Evolutionary conservation across 805 yeast species (phyloP).

Genomic region (Cyberlindnera misumaiensis): DNA sequence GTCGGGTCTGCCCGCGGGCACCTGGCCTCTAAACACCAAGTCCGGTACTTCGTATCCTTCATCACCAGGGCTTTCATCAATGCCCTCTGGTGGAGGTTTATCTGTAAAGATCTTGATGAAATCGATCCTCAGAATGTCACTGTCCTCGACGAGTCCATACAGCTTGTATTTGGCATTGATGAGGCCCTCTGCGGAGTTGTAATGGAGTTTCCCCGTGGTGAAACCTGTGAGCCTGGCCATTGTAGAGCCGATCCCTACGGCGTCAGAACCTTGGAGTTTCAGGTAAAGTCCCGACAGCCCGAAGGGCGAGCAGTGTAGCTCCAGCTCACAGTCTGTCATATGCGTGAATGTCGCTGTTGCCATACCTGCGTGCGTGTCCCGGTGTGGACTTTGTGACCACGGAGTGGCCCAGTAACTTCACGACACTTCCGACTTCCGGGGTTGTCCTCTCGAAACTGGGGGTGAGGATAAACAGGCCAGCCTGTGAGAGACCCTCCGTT

Average conservation of each 20-base stretch:
- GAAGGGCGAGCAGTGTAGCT: constrained; percentile 51
- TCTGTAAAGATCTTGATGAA: constrained; percentile 38
- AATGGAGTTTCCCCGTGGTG: constrained; percentile 41
- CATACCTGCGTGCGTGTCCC: no score
- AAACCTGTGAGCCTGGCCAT: constrained; percentile 51
- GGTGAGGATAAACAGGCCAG: no score
- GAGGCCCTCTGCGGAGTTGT: constrained; percentile 41
- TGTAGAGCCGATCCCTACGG: constrained; percentile 49
- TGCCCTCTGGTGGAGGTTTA: constrained; percentile 8
- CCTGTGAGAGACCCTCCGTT: no score
- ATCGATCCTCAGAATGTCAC: constrained; percentile 41
- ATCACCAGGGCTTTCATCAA: constrained; percentile 26
- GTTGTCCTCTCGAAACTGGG: no score
- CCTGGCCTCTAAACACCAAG: constrained; percentile 42
- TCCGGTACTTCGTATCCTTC: constrained; percentile 39
- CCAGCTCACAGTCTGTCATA: constrained; percentile 45
- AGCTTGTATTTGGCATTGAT: constrained; percentile 41
- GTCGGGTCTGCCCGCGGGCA: constrained; percentile 48
- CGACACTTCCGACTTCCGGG: no score
- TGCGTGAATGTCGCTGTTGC: constrained; percentile 30
- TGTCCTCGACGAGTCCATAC: constrained; percentile 41
- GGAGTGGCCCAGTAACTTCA: no score
- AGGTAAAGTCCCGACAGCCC: constrained; percentile 47
- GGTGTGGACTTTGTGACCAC: no score
- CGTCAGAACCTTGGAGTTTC: constrained; percentile 39